These are phyloP conservation scores for Acacia crassicarpa DNA, from an alignment of 306 rosid genomes.

Conservation along the genomic window DNA sequence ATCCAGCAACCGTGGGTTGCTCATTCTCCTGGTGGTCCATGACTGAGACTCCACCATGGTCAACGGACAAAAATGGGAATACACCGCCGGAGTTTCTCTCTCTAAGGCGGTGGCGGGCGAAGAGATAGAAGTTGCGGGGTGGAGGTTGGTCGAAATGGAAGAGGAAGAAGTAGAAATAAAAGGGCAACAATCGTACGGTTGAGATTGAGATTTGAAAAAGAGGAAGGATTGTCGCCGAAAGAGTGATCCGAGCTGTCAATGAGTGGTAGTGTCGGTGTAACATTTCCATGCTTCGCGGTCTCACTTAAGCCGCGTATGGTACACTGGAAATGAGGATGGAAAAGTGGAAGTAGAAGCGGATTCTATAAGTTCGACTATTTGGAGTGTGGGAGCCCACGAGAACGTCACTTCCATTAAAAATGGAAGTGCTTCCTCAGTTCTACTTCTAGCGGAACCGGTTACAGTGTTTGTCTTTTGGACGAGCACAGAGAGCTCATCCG, in stretches of 20 bases:
- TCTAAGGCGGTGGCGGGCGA: background rate
- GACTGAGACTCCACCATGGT: slow-evolving; percentile 85
- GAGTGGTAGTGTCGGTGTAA: background rate
- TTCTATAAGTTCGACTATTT: too few relatives aligned
- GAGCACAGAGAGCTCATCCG: too few relatives aligned
- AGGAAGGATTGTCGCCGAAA: background rate
- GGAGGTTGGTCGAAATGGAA: background rate
- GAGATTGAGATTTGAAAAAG: slow-evolving; percentile 5
- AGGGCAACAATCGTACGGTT: background rate
- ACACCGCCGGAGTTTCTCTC: slow-evolving; percentile 15
- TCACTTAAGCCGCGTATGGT: background rate
- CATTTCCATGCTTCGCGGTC: background rate
- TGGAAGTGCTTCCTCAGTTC: too few relatives aligned
- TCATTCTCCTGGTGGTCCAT: slow-evolving; percentile 62
- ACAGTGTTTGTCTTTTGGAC: too few relatives aligned
- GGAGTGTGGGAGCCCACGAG: too few relatives aligned
- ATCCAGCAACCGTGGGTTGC: slow-evolving; percentile 68
- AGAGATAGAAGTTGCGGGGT: background rate
- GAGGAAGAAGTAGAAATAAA: background rate
- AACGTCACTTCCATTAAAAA: too few relatives aligned
- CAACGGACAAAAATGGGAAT: slow-evolving; percentile 7
- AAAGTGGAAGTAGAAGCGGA: too few relatives aligned
- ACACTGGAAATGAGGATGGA: too few relatives aligned
- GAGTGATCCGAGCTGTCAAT: slow-evolving; percentile 5
- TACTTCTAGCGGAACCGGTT: too few relatives aligned